Evolutionary conservation across 768 basidiomycete species (phyloP), one percentile per base, ranked within the genome.

Genomic region (Rhodocollybia butyracea): DNA sequence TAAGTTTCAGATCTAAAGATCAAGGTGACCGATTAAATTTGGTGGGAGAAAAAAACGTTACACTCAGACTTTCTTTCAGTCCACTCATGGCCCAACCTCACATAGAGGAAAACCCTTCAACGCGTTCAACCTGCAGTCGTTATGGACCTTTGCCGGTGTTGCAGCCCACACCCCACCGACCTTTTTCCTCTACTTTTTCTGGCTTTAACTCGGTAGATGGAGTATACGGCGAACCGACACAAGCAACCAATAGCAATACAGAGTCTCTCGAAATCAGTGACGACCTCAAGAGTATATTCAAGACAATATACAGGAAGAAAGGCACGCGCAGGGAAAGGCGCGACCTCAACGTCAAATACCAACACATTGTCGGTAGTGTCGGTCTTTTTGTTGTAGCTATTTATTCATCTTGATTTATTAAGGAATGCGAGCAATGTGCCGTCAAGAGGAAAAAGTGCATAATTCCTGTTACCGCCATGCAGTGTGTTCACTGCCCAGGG

Each of bases 241-340:
- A 42, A 42, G 11, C 6, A 22, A 10, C 26, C 21, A 24, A 22
- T 22, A 42, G 10, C 15, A 34, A 38, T 12, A 17, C 7, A 12
- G 24, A 46, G 13, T 13, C 27, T 3, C 27, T 29, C 8, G 22
- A 29, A 17, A 15, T 46, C 5, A 46, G 11, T 27, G 32, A 50
- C 13, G 48, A 50, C 11, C 17, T 50, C 21, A 50, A 38, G 22
- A 34, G 10, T 31, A 21, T 34, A 13, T 50, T 50, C 12, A n/a
- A 24, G 11, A 12, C 19, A 6, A 15, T 50, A 3, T 50, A 50
- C 21, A 31, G 22, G 26, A 50, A 34, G 22, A 31, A 50, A 5
- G 48, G 48, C 31, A 36, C 48, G 13, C 32, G 34, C 22, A 50
- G 38, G 48, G 48, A 50, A 3, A n/a, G 48, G 22, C 48, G 48